These are phyloP conservation scores for Crassisporium funariophilum DNA, from an alignment of 768 basidiomycete genomes.

Conservation along the genomic window DNA sequence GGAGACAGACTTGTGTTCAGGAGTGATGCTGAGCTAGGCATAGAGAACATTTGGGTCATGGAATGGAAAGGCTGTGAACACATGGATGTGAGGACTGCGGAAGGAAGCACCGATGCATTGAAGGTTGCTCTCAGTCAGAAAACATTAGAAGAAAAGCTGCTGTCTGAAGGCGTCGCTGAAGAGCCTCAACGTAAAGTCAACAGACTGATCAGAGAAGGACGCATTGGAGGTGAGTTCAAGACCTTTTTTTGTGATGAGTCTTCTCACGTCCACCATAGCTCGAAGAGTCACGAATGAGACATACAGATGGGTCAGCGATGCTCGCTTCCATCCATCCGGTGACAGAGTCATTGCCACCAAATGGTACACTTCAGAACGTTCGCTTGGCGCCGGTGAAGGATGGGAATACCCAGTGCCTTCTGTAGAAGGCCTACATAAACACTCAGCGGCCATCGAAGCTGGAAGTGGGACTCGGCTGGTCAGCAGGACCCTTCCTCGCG, in stretches of 20 bases:
- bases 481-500: conserved; percentile 56
- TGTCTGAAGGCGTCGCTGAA: conserved; percentile 54
- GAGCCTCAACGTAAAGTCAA: conserved; percentile 45
- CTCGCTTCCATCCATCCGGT: conserved; percentile 71
- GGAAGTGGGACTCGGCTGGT: conserved; percentile 57
- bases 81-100: conserved; percentile 49
- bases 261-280: conserved; percentile 24
- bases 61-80: conserved; percentile 66
- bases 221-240: conserved; percentile 41
- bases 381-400: conserved; percentile 71
- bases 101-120: conserved; percentile 32
- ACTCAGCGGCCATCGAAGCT: conserved; percentile 29
- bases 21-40: conserved; percentile 71
- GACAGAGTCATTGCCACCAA: conserved; percentile 70
- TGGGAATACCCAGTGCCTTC: conserved; percentile 66
- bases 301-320: conserved; percentile 68
- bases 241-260: not conserved
- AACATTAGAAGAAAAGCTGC: conserved; percentile 45
- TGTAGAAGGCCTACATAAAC: conserved; percentile 29
- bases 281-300: conserved; percentile 72
- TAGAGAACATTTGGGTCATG: conserved; percentile 76
- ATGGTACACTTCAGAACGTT: conserved; percentile 69
- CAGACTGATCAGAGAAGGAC: conserved; percentile 60
- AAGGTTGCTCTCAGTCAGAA: conserved; percentile 36
- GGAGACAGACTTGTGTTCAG: conserved; percentile 67